Percentiles rank a stretch among this genome's conserved stretches.
Evolutionary conservation across 176 grass and related monocot species (phyloP).

Genomic region (Avena sativa): DNA sequence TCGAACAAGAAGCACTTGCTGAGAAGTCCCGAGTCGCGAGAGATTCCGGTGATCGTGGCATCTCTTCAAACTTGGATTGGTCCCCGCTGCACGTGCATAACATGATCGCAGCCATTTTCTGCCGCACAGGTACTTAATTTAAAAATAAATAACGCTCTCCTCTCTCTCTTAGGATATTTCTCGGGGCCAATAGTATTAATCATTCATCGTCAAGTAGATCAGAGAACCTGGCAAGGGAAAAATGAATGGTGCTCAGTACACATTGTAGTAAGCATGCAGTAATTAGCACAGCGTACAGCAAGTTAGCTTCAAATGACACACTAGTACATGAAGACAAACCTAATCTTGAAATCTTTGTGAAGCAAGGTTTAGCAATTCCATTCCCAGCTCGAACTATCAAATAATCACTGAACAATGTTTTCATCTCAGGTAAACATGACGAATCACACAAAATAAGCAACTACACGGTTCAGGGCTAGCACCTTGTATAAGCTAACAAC

Average conservation of each 20-base stretch:
- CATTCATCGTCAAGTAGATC: slow-evolving; percentile 37
- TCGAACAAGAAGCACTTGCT: slow-evolving; percentile 69
- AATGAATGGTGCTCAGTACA: slow-evolving; percentile 42
- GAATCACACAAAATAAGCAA: background rate
- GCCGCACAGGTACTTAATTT: slow-evolving; percentile 15
- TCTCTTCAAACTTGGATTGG: slow-evolving; percentile 91
- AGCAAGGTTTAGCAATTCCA: background rate
- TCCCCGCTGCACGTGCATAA: slow-evolving; percentile 88
- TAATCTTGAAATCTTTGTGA: background rate
- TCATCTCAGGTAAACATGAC: background rate
- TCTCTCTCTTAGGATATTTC: slow-evolving; percentile 37
- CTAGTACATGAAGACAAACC: background rate
- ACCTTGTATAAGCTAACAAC: slow-evolving; percentile 19
- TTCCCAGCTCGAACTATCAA: background rate
- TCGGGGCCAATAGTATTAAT: background rate
- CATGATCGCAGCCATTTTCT: slow-evolving; percentile 63
- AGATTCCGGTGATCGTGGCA: slow-evolving; percentile 82
- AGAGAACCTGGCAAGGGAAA: slow-evolving; percentile 41
- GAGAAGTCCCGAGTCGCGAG: slow-evolving; percentile 93
- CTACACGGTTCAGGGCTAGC: background rate
- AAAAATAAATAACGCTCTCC: background rate
- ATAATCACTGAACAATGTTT: background rate
- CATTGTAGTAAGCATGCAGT: background rate
- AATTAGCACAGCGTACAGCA: slow-evolving; percentile 3
- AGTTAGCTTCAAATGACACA: slow-evolving; percentile 24